A percentile compares a stretch with the other conserved stretches of the same genome.
These are phyloP conservation scores for Penicillium thymicola DNA, from an alignment of 2,329 filamentous ascomycete species.

Conservation along the genomic window DNA sequence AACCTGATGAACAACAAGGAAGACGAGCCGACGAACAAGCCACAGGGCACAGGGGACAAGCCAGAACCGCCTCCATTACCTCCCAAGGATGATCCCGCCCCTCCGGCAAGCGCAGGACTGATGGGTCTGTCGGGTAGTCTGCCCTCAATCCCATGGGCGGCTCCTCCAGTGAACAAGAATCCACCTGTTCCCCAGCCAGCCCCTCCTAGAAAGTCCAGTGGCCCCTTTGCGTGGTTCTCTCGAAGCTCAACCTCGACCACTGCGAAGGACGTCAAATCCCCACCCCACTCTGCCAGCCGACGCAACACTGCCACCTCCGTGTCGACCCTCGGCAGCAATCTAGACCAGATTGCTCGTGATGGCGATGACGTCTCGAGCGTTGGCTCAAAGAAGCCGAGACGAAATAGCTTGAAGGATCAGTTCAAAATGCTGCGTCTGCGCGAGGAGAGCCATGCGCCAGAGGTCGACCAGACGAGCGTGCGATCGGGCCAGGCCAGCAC, in stretches of 20 bases:
- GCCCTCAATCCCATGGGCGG: conserved; percentile 70
- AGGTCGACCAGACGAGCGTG: conserved; percentile 55
- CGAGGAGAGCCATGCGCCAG: conserved; percentile 63
- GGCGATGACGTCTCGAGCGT: conserved; percentile 48
- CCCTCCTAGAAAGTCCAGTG: conserved; percentile 69
- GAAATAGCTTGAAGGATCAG: conserved; percentile 70
- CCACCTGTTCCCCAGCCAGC: conserved; percentile 39
- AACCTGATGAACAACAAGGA: conserved; percentile 62
- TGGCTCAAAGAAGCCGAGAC: conserved; percentile 47
- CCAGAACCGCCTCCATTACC: conserved; percentile 32
- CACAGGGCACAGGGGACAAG: conserved; percentile 25
- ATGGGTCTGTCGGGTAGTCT: conserved; percentile 68
- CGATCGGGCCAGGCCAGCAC: conserved; percentile 43
- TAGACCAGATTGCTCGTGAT: conserved; percentile 72
- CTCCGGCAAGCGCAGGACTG: conserved; percentile 32
- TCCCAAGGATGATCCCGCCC: conserved; percentile 31
- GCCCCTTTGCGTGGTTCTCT: conserved; percentile 83
- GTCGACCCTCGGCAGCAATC: conserved; percentile 73
- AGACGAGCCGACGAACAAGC: conserved; percentile 32
- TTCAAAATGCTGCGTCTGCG: conserved; percentile 75
- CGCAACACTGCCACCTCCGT: conserved; percentile 79
- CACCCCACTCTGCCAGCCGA: conserved; percentile 50
- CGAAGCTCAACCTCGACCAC: conserved; percentile 55
- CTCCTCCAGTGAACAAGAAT: conserved; percentile 47
- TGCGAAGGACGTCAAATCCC: conserved; percentile 54